phyloP scores from a whole-genome alignment of 257 asterid genomes.

The Capsicum rhomboideum region DNA sequence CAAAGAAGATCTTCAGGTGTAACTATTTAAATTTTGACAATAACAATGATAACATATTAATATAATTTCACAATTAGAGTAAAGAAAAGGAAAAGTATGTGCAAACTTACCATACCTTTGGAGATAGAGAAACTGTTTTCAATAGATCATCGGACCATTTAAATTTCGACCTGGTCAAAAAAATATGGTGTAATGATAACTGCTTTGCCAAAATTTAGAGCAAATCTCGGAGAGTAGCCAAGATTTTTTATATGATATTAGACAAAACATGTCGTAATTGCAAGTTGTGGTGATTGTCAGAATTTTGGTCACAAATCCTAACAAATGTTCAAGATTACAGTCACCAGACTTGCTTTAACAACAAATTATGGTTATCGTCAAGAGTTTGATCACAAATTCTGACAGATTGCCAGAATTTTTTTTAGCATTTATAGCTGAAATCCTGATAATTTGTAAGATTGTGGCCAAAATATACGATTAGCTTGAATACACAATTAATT shows the following conservation, averaged over 20 bases:
- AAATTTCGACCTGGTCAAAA: too few relatives aligned
- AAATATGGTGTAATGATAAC: neutral
- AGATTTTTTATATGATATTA: neutral
- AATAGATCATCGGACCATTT: too few relatives aligned
- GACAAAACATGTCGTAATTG: neutral
- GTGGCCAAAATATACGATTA: too few relatives aligned
- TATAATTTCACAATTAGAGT: too few relatives aligned
- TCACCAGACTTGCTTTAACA: neutral
- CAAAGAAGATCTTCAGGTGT: neutral
- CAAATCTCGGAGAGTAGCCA: neutral
- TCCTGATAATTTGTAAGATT: too few relatives aligned
- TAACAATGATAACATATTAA: too few relatives aligned
- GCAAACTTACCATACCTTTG: too few relatives aligned
- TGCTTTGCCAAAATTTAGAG: neutral
- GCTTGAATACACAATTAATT: too few relatives aligned
- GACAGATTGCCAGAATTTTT: too few relatives aligned
- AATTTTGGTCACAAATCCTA: neutral
- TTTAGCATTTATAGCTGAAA: neutral
- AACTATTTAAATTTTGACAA: neutral
- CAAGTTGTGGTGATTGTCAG: neutral
- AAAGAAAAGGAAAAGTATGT: too few relatives aligned
- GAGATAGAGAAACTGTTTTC: too few relatives aligned
- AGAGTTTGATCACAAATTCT: neutral
- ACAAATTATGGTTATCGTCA: neutral
- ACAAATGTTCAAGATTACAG: neutral